phyloP scores from a whole-genome alignment of 169 alveolate species.

The Haemoproteus tartakovskyi region DNA sequence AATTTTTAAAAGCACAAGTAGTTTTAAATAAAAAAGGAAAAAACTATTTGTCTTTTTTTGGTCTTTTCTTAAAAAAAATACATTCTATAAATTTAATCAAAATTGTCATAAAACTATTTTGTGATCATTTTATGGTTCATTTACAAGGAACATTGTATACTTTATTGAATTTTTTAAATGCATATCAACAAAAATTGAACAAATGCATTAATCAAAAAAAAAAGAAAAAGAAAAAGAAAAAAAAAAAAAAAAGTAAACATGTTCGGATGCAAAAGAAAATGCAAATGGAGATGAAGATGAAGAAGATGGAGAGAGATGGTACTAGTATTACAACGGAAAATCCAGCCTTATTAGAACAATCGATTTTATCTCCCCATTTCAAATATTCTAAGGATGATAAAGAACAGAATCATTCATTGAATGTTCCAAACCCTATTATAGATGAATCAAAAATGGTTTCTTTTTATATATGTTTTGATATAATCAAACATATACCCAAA shows the following conservation, averaged over 20 bases:
- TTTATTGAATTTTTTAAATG: slow-evolving; percentile 16
- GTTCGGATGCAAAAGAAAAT: neutral
- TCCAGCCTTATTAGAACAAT: too few species aligned
- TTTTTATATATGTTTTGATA: slow-evolving; percentile 25
- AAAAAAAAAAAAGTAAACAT: neutral
- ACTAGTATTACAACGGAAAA: too few species aligned
- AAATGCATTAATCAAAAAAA: too few species aligned
- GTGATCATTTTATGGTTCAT: slow-evolving; percentile 3
- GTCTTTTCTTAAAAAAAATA: slow-evolving; percentile 3
- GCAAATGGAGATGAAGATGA: neutral
- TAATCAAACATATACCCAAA: slow-evolving; percentile 13
- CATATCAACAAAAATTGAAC: slow-evolving; percentile 9
- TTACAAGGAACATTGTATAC: slow-evolving; percentile 33
- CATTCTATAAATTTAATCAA: slow-evolving; percentile 7
- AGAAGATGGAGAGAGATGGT: neutral
- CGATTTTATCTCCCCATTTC: too few species aligned
- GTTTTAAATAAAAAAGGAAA: slow-evolving; percentile 24
- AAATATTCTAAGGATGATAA: neutral
- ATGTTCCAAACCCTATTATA: too few species aligned
- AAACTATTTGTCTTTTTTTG: slow-evolving; percentile 29
- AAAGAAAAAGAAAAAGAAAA: neutral
- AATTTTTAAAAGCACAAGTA: slow-evolving; percentile 39
- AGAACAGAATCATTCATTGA: too few species aligned
- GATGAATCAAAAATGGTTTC: slow-evolving; percentile 41
- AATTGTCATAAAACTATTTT: slow-evolving; percentile 3